These are phyloP conservation scores for Ceratorhiza oryzae-sativae DNA, from an alignment of 1,284 basidiomycete species.

Conservation along the genomic window DNA sequence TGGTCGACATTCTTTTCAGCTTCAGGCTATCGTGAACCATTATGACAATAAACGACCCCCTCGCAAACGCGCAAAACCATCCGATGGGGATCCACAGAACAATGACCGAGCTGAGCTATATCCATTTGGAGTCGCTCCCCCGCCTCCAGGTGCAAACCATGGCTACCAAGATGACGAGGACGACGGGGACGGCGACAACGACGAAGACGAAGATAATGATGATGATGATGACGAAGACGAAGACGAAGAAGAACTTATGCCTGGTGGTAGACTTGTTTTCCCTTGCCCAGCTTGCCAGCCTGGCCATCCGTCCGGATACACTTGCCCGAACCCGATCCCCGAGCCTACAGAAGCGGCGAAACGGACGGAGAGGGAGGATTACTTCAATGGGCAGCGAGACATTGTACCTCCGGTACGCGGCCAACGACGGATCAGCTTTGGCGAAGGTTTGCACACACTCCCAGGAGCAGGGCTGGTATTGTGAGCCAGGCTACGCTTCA, in stretches of 20 bases:
- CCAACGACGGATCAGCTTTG: neutral
- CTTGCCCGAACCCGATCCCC: slow-evolving; percentile 24
- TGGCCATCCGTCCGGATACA: slow-evolving; percentile 31
- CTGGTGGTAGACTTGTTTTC: slow-evolving; percentile 37
- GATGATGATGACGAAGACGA: slow-evolving; percentile 34
- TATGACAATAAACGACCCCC: slow-evolving; percentile 36
- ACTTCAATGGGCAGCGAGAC: slow-evolving; percentile 7
- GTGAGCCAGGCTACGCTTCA: neutral
- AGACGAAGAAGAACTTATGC: slow-evolving; percentile 1
- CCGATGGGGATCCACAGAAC: neutral
- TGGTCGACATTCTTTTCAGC: slow-evolving; percentile 37
- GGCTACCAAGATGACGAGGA: slow-evolving; percentile 31
- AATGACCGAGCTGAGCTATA: slow-evolving; percentile 27
- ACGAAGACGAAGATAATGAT: neutral
- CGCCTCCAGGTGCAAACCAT: neutral
- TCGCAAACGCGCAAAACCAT: slow-evolving; percentile 14
- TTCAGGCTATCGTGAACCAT: slow-evolving; percentile 36
- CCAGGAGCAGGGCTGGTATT: neutral
- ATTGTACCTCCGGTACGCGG: slow-evolving; percentile 8
- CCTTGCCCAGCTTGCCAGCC: slow-evolving; percentile 35
- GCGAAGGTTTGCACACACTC: slow-evolving; percentile 8
- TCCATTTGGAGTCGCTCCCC: slow-evolving; percentile 19
- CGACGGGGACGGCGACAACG: slow-evolving; percentile 42
- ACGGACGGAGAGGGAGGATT: slow-evolving; percentile 5
- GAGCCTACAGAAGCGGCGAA: slow-evolving; percentile 32